Percentiles rank a stretch among this genome's conserved stretches.
These are phyloP conservation scores for Coprinopsis marcescibilis DNA, from an alignment of 768 basidiomycete genomes.

Conservation along the genomic window DNA sequence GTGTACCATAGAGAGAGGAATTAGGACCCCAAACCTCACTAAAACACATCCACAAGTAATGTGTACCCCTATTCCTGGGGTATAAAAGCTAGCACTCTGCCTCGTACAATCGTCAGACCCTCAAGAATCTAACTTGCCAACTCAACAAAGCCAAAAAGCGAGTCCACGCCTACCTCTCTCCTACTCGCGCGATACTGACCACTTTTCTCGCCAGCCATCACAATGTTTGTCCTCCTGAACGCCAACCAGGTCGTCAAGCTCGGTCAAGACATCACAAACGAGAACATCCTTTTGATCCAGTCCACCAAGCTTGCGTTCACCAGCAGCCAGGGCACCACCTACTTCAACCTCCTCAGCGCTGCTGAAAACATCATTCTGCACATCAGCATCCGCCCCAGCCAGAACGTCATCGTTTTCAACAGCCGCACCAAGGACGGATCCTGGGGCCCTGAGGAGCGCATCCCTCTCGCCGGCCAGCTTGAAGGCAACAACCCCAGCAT, in stretches of 20 bases:
- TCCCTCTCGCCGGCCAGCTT: neutral
- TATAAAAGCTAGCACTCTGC: no score
- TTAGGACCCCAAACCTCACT: neutral
- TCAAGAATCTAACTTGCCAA: no score
- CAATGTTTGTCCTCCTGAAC: neutral
- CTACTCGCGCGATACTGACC: no score
- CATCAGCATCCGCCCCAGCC: constrained; percentile 6
- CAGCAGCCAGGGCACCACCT: neutral
- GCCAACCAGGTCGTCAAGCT: neutral
- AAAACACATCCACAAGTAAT: no score
- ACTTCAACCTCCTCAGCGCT: constrained; percentile 1
- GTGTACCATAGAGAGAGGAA: neutral
- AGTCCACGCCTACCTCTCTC: no score
- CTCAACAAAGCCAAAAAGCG: no score
- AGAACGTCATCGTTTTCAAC: constrained; percentile 7
- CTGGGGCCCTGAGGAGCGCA: constrained; percentile 6
- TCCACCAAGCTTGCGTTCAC: neutral
- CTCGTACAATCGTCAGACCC: no score
- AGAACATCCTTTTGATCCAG: neutral
- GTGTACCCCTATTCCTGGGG: no score
- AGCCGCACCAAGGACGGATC: neutral
- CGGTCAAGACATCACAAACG: neutral
- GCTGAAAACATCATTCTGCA: constrained; percentile 3
- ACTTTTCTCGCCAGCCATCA: no score
- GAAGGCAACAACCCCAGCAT: neutral